Evolutionary conservation across 768 basidiomycete genomes (phyloP).

Genomic region (Amanita exitialis): DNA sequence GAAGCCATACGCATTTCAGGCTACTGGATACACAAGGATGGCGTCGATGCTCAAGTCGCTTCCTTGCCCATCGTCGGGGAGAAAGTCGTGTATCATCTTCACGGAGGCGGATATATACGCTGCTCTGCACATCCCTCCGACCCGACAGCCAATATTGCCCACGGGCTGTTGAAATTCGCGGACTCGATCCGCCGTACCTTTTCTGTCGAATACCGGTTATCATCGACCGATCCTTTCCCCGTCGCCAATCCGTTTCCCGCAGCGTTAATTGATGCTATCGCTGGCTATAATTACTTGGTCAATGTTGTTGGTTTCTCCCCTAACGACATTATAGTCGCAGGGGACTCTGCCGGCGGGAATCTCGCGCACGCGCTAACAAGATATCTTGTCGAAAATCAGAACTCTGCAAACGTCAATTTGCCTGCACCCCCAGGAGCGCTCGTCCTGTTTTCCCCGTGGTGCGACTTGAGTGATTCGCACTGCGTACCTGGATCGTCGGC

Average conservation of each 20-base stretch:
- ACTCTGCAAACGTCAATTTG: constrained; percentile 10
- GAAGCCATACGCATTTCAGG: constrained; percentile 37
- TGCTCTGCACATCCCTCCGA: constrained; percentile 49
- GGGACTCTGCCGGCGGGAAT: constrained; percentile 49
- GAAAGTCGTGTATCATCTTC: constrained; percentile 47
- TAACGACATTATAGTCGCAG: constrained; percentile 33
- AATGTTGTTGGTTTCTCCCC: constrained; percentile 29
- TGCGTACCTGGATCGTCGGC: constrained; percentile 16
- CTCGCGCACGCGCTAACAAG: constrained; percentile 30
- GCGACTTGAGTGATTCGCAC: constrained; percentile 38
- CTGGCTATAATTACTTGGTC: constrained; percentile 42
- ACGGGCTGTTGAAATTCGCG: constrained; percentile 35
- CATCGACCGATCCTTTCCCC: constrained; percentile 30
- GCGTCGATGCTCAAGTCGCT: constrained; percentile 21
- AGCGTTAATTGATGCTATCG: constrained; percentile 40
- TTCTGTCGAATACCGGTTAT: constrained; percentile 65
- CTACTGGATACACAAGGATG: constrained; percentile 44
- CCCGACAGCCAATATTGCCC: constrained; percentile 31
- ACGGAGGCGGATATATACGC: constrained; percentile 50
- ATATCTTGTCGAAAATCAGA: constrained; percentile 24
- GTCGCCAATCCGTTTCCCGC: constrained; percentile 37
- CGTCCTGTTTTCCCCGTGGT: constrained; percentile 38
- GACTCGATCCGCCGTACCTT: constrained; percentile 36
- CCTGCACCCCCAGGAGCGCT: constrained; percentile 18
- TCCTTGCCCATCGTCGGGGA: constrained; percentile 35